Evolutionary conservation across 306 rosid species (phyloP).

Genomic region (Carpinus viminea): DNA sequence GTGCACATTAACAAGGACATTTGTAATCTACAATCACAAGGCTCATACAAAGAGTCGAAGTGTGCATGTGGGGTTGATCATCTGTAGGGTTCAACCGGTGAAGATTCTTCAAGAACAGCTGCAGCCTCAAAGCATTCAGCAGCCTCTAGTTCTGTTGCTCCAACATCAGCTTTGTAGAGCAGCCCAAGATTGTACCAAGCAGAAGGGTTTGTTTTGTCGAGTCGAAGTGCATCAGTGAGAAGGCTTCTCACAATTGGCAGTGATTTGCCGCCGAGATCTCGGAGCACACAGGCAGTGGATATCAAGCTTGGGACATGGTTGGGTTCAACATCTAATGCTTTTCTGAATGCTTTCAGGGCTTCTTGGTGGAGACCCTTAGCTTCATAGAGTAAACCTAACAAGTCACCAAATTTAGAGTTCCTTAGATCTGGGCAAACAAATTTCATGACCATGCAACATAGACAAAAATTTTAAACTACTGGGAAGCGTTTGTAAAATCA

Average conservation of each 20-base stretch:
- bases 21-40: conserved; percentile 9
- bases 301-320: conserved; percentile 78
- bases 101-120: conserved; percentile 69
- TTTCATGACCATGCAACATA: too few relatives aligned
- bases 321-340: conserved; percentile 75
- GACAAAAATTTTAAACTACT: too few relatives aligned
- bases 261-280: conserved; percentile 70
- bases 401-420: conserved; percentile 17
- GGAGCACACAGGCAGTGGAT: conserved; percentile 70
- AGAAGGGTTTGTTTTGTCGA: conserved; percentile 69
- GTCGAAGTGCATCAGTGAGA: conserved; percentile 74
- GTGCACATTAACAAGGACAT: conserved; percentile 21
- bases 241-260: conserved; percentile 71
- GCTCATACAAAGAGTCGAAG: neutral
- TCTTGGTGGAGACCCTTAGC: conserved; percentile 75
- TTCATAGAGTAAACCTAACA: conserved; percentile 64
- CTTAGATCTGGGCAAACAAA: neutral
- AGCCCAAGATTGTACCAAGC: conserved; percentile 96
- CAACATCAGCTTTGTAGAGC: conserved; percentile 58
- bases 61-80: conserved; percentile 22
- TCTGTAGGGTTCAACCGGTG: conserved; percentile 85
- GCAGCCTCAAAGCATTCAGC: conserved; percentile 88
- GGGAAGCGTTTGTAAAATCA: too few relatives aligned
- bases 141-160: conserved; percentile 55
- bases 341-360: conserved; percentile 66